Base-by-base conservation (phyloP, 208 protist genomes). In the Leptomonas pyrrhocoris region DNA sequence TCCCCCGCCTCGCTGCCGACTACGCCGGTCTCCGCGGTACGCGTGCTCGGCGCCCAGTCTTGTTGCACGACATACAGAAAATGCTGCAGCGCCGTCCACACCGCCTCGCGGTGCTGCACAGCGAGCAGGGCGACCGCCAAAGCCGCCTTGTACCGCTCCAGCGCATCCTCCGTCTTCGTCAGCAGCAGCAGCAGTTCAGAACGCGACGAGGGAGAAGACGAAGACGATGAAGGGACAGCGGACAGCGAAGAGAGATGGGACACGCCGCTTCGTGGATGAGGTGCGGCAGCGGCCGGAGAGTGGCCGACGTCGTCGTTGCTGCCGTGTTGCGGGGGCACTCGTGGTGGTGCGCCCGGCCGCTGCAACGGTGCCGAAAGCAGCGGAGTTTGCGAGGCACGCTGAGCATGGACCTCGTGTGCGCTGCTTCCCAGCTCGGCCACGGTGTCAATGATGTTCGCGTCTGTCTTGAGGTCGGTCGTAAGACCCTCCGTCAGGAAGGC, bases 1-100 rank as follows among this genome's bases (percentile, higher is more conserved):
- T 42, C 54, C 2, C 19, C 54, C 2, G 2, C n/a, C 5, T 27
- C 54, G 12, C 30, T 9, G 27, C 5, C 18, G 19, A 27, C 28
- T n/a, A n/a, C 34, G 1, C 7, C 56, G 23, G 56, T 34, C 13
- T 18, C 56, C 16, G 19, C 16, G 15, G 19, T 40, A 7, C 21
- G 42, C 38, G 38, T 21, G 25, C 36, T 27, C 5, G 19, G 57
- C 5, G 19, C 43, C 69, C 30, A 36, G 23, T 61, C 56, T 19
- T 28, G 25, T 21, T 56, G 69, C 40, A 72, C 69, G 23, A 75
- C 45, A 15, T 60, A 25, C 19, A 70, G 19, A 53, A 75, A 77
- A n/a, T 61, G 49, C 19, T 62, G 61, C 11, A 81, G 58, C 7
- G 76, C 70, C 1, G 65, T 59, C 64, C 76, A 81, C 31, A 81